Conservation (phyloP, 2,329 filamentous ascomycete species). For the Penicillium crustosum region DNA sequence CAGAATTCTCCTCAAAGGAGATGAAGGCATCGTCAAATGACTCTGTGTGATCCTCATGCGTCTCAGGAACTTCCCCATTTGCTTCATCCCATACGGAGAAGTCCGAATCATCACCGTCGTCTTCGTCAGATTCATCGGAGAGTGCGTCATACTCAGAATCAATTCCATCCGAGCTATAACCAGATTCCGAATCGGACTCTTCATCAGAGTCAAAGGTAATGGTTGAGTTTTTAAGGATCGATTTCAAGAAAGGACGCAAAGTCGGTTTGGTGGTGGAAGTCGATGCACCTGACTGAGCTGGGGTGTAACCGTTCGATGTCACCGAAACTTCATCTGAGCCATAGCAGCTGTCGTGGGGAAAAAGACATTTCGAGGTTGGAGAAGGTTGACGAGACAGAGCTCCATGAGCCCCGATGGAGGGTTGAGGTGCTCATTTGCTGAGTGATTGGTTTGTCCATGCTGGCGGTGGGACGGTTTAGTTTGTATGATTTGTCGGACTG, state of each 20-base stretch:
- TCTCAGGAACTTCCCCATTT: constrained; percentile 29
- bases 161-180: constrained; percentile 39
- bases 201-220: constrained; percentile 26
- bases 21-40: constrained; percentile 41
- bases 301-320: constrained; percentile 30
- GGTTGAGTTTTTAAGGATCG: constrained; percentile 37
- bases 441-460: constrained; percentile 12
- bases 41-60: constrained; percentile 32
- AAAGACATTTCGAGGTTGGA: constrained; percentile 39
- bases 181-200: constrained; percentile 35
- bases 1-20: constrained; percentile 34
- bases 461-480: not conserved
- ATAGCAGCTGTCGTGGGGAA: constrained; percentile 42
- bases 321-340: constrained; percentile 41
- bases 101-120: constrained; percentile 33
- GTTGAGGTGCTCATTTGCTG: constrained; percentile 28
- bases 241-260: constrained; percentile 31
- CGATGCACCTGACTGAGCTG: constrained; percentile 25
- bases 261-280: constrained; percentile 23
- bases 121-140: constrained; percentile 27
- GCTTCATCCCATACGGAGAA: constrained; percentile 32
- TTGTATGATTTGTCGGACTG: not conserved
- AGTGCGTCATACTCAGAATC: constrained; percentile 31
- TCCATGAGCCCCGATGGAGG: constrained; percentile 36
- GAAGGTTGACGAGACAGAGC: constrained; percentile 39